Evolutionary conservation across 495 filamentous ascomycete species (phyloP).

Genomic region (Lophiostoma macrostomum): DNA sequence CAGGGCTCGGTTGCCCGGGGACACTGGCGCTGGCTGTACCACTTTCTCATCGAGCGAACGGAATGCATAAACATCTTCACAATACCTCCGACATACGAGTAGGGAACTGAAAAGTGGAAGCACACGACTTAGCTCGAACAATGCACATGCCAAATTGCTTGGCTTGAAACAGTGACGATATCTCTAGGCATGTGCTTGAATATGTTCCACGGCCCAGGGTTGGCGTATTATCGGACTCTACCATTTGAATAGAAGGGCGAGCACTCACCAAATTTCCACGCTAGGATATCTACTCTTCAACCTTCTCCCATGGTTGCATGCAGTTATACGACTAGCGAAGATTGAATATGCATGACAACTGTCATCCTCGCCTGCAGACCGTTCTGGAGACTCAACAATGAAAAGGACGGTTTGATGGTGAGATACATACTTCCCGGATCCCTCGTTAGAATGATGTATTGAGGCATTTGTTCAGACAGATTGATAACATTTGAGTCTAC

Average conservation of each 20-base stretch:
- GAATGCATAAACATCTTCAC: constrained; percentile 32
- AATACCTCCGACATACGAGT: constrained; percentile 12
- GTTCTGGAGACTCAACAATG: constrained; percentile 50
- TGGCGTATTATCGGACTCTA: no score
- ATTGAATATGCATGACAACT: constrained; percentile 45
- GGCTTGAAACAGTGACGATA: constrained; percentile 17
- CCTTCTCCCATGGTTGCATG: constrained; percentile 57
- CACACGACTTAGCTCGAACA: constrained; percentile 22
- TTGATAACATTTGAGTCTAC: no score
- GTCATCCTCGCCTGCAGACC: constrained; percentile 68
- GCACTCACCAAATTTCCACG: constrained; percentile 36
- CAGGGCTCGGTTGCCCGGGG: constrained; percentile 34
- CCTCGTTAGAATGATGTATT: no score
- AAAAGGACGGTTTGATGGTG: constrained; percentile 71
- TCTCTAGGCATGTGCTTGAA: neutral
- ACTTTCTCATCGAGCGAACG: constrained; percentile 33
- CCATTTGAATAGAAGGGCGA: no score
- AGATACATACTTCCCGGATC: constrained; percentile 65
- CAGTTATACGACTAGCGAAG: constrained; percentile 78
- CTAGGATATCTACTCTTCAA: constrained; percentile 74
- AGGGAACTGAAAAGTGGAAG: constrained; percentile 24
- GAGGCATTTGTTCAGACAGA: no score
- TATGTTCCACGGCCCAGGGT: neutral
- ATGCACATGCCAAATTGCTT: constrained; percentile 21
- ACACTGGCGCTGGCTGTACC: constrained; percentile 26